phyloP scores from a whole-genome alignment of 2,329 filamentous ascomycete species.

The Cylindrodendrum hubeiense region DNA sequence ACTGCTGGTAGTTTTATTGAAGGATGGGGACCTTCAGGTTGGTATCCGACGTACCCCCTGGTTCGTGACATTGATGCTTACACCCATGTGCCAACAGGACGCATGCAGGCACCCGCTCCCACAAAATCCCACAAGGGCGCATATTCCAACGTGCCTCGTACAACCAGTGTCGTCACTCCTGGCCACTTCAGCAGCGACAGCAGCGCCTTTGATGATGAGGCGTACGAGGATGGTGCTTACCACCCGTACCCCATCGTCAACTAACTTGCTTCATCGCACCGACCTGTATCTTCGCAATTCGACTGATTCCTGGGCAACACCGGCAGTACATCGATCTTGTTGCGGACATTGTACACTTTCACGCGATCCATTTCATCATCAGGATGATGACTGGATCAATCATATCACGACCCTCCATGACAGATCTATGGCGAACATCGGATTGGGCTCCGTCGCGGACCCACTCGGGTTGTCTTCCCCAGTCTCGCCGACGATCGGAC shows the following conservation, averaged over 20 bases:
- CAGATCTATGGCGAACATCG: slow-evolving; percentile 12
- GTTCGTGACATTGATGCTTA: slow-evolving; percentile 44
- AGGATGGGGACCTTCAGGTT: slow-evolving; percentile 48
- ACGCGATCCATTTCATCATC: slow-evolving; percentile 8
- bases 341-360: not conserved
- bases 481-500: slow-evolving; percentile 37
- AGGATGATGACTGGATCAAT: slow-evolving; percentile 10
- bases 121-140: slow-evolving; percentile 38
- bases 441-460: slow-evolving; percentile 36
- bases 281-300: slow-evolving; percentile 22
- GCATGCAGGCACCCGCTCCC: slow-evolving; percentile 40
- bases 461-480: slow-evolving; percentile 31
- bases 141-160: slow-evolving; percentile 49
- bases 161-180: slow-evolving; percentile 40
- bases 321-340: not conserved
- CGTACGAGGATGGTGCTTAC: slow-evolving; percentile 52
- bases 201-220: slow-evolving; percentile 47
- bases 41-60: slow-evolving; percentile 43
- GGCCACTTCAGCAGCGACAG: slow-evolving; percentile 47
- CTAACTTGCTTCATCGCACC: slow-evolving; percentile 32
- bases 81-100: slow-evolving; percentile 44
- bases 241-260: slow-evolving; percentile 50
- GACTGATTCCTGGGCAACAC: slow-evolving; percentile 4
- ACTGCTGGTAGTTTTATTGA: slow-evolving; percentile 53
- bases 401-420: slow-evolving; percentile 11